Base-by-base conservation (phyloP, 257 asterid genomes). In the Scutellaria baicalensis region DNA sequence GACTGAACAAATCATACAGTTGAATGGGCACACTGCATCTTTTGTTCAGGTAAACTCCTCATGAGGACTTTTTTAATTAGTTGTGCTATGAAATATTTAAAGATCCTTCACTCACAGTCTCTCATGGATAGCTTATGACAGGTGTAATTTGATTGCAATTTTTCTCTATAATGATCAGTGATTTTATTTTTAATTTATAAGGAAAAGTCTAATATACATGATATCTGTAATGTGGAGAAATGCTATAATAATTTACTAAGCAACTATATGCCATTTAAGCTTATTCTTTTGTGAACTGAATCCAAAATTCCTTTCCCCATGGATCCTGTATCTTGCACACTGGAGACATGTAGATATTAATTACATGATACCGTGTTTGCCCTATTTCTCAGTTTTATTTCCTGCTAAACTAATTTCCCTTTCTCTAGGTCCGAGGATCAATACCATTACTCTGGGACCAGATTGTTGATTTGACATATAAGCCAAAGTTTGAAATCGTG, bases 361-460 rank as follows among this genome's bases (percentile, higher is more conserved):
- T 50, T 38, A 31, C 68, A 56, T 76, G 71, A 66, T 47, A 42
- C 58, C 63, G 40, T 40, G 14, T 17, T 36, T 49, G 45, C 43
- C 10, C 31, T 39, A n/a, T 61, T 36, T 35, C 39, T 72, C 64
- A 63, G 43, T 70, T 50, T 59, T 35, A 20, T 67, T 40, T 59
- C 70, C 55, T 66, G 57, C 40, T 50, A 38, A 56, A 68, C 40
- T 1, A 45, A 59, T 66, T 52, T 39, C 66, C 66, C 35, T 43
- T 78, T 73, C 66, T 76, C 66, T 76, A 94, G 99, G 92, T 91
- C 74, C 89, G 99, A 76, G 99, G 99, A 64, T 94, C 99, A 49
- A 91, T 94, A 70, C 99, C 99, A 6, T 73, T 94, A 68, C 90
- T 91, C 13, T 94, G 99, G 99, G 97, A 94, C 75, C 99, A 94